Conservation (phyloP, 441 rosid genomes). For the Capsella rubella region DNA sequence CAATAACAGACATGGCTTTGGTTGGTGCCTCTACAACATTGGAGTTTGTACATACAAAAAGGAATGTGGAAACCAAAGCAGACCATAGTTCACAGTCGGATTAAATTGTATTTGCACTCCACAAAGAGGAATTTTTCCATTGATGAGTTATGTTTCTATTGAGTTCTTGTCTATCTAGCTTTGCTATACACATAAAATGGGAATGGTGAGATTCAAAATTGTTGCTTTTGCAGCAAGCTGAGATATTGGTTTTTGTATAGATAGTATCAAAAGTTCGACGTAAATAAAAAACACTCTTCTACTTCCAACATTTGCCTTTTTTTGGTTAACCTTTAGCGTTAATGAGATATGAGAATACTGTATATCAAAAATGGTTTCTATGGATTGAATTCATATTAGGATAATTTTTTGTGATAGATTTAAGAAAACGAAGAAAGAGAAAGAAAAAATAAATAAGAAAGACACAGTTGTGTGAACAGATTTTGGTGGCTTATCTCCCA, state of each 20-base stretch:
- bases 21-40: conserved; percentile 18
- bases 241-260: conserved; percentile 23
- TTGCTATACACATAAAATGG: conserved; percentile 11
- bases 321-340: too few relatives aligned
- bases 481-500: too few relatives aligned
- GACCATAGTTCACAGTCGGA: background rate
- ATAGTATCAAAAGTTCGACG: background rate
- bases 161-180: background rate
- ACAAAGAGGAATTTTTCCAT: conserved; percentile 14
- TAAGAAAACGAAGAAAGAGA: too few relatives aligned
- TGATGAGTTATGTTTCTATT: conserved; percentile 5
- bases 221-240: background rate
- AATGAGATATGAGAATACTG: too few relatives aligned
- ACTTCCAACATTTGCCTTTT: background rate
- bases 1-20: conserved; percentile 8
- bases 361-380: too few relatives aligned
- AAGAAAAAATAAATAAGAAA: too few relatives aligned
- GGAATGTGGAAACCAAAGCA: conserved; percentile 23
- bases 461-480: too few relatives aligned
- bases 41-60: conserved; percentile 36
- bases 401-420: too few relatives aligned
- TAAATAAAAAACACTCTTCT: background rate
- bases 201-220: background rate
- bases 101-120: conserved; percentile 21
- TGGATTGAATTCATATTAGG: too few relatives aligned